phyloP scores from a whole-genome alignment of 345 rosid species.

The Sonneratia caseolaris region DNA sequence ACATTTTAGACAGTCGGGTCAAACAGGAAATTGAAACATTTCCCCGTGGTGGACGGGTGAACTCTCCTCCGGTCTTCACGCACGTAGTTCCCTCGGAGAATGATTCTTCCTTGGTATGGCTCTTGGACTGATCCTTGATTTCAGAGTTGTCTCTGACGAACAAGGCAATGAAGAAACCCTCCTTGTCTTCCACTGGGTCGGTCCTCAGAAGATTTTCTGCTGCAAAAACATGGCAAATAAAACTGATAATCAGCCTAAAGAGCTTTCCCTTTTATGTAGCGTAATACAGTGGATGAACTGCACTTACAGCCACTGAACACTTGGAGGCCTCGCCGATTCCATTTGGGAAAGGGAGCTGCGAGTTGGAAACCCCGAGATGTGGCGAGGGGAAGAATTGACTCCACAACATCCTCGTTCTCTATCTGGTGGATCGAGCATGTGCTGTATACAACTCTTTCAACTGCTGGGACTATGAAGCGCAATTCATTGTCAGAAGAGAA shows the following conservation, averaged over 20 bases:
- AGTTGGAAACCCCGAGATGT: conserved; percentile 47
- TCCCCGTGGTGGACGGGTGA: not conserved
- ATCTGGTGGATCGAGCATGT: conserved; percentile 83
- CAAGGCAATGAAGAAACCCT: conserved; percentile 80
- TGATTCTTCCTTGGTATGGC: not conserved
- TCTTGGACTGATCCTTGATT: not conserved
- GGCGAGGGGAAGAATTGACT: conserved; percentile 50
- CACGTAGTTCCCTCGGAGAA: not conserved
- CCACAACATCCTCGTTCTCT: conserved; percentile 80
- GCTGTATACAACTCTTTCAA: conserved; percentile 69
- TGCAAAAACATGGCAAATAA: conserved; percentile 13
- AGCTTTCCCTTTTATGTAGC: not conserved
- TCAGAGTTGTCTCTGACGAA: conserved; percentile 21
- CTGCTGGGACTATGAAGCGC: conserved; percentile 38
- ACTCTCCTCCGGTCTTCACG: not conserved
- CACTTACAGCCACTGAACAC: conserved; percentile 66
- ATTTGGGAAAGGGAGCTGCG: conserved; percentile 58
- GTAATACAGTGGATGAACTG: not conserved
- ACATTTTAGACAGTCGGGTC: conserved; percentile 7
- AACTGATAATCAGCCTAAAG: not conserved
- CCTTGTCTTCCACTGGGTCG: conserved; percentile 55
- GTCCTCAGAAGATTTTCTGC: conserved; percentile 39
- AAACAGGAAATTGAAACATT: not conserved
- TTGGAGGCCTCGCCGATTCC: conserved; percentile 70
- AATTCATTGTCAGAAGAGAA: not conserved